phyloP scores from a whole-genome alignment of 805 yeast genomes.

The Myxozyma mucilagina region DNA sequence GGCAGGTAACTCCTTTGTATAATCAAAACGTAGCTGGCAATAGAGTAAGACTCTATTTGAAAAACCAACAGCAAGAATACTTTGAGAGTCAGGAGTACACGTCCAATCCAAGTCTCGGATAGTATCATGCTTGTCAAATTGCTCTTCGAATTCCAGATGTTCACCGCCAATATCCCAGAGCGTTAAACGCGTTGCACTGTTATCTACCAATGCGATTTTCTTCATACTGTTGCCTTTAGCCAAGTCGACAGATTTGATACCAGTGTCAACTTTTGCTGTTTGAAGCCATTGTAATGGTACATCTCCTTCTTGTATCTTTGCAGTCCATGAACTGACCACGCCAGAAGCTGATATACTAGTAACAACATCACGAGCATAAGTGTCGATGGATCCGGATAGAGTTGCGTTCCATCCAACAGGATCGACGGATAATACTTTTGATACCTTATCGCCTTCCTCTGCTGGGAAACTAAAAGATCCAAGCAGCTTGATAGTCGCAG shows the following conservation, averaged over 20 bases:
- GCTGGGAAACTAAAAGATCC: slow-evolving; percentile 33
- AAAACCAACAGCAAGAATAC: slow-evolving; percentile 81
- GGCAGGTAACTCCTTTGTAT: slow-evolving; percentile 75
- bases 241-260: slow-evolving; percentile 51
- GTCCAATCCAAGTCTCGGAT: slow-evolving; percentile 89
- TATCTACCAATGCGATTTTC: slow-evolving; percentile 73
- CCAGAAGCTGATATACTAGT: slow-evolving; percentile 61
- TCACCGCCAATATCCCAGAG: slow-evolving; percentile 80
- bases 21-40: slow-evolving; percentile 84
- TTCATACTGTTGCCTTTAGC: slow-evolving; percentile 75
- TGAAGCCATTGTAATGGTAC: slow-evolving; percentile 51
- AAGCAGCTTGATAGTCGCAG: slow-evolving; percentile 13
- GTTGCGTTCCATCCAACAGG: slow-evolving; percentile 59
- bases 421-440: slow-evolving; percentile 48
- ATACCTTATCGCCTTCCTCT: slow-evolving; percentile 43
- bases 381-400: slow-evolving; percentile 42
- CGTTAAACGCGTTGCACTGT: slow-evolving; percentile 50
- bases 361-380: slow-evolving; percentile 50
- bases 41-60: slow-evolving; percentile 61
- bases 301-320: slow-evolving; percentile 35
- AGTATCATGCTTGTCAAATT: slow-evolving; percentile 39
- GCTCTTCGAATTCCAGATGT: slow-evolving; percentile 50
- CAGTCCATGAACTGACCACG: slow-evolving; percentile 50
- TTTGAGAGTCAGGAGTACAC: slow-evolving; percentile 60
- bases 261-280: slow-evolving; percentile 55